Evolutionary conservation across 2,329 filamentous ascomycete species (phyloP), one percentile per base, ranked within the genome.

Genomic region (Trichoderma sp.): DNA sequence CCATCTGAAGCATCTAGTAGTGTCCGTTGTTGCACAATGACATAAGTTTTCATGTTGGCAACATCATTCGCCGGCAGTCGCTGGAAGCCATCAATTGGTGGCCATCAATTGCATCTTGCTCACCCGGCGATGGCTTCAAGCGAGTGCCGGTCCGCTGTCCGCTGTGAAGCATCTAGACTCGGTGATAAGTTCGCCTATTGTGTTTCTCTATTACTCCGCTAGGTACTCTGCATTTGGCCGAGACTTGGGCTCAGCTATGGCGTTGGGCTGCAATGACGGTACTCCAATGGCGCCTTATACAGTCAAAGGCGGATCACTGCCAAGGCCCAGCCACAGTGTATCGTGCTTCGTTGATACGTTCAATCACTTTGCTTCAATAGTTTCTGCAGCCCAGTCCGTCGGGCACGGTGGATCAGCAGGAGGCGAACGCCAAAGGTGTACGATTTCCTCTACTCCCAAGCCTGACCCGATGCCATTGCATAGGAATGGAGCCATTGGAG

Each of bases 381-480:
- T n/a, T 24, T 35, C 35, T 21, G 14, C 29, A 29, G 29, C 56
- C 56, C 56, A 59, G 56, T 40, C 56, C 21, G 11, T 59, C 57
- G 57, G 57, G 57, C 57, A 59, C 57, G 14, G 35, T 40, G 57
- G 57, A 63, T 53, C 40, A 52, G 4, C 40, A n/a, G 19, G 19
- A 33, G 53, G 29, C 29, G 27, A 56, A 16, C 53, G 43, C 43
- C 43, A 49, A 19, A 56, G 27, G 31, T 56, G 56, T 58, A 4
- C 21, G 21, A 24, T 49, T 40, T 11, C 5, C 16, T 19, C 16
- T 43, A 43, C 37, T 33, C 31, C 13, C 65, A 43, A 60, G 57
- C 43, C 57, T 47, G 65, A 55, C 57, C 65, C 65, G 57, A 27
- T 31, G 43, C 56, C 47, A 61, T 60, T 68, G 65, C 65, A 21